Base-by-base conservation (phyloP, 2,329 filamentous ascomycete species). In the Aurifilum marmelostoma region DNA sequence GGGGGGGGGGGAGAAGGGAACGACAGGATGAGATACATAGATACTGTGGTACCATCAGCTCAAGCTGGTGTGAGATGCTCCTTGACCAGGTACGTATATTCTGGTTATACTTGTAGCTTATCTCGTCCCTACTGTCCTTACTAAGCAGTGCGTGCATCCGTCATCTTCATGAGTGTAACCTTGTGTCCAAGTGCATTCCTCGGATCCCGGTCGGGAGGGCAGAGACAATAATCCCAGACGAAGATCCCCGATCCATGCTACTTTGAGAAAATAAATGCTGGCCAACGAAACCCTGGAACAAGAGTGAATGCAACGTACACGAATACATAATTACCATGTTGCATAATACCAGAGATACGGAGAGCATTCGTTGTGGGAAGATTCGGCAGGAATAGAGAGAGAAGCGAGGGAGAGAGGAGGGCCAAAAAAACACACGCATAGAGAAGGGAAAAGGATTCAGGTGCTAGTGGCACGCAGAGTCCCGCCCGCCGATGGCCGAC, bases 401-500 rank as follows among this genome's bases (percentile, higher is more conserved):
- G 9, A 39, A 39, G 12, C 11, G 12, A 39, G 9, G 12, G 37
- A 39, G 11, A 39, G 18, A 21, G 7, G n/a, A 47, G 18, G 3
- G 1, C 14, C 21, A 21, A 5, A 9, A n/a, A n/a, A 47, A 6
- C n/a, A n/a, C n/a, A n/a, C n/a, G n/a, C n/a, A n/a, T n/a, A n/a
- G n/a, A n/a, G 6, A 16, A n/a, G 43, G 16, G 18, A 6, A 18
- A 47, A 18, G 41, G 2, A 47, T 34, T 34, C 24, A 37, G 4
- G 52, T 27, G 50, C 52, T 56, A 54, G 52, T 16, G 9, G 9
- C 21, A 34, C 29, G 16, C 27, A 34, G n/a, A 41, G 56, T 27
- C 34, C 32, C 37, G 58, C 59, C n/a, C 32, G 54, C 47, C 63
- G 47, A 65, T 37, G 50, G 63, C 63, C 63, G 47, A 37, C 63